phyloP scores from a whole-genome alignment of 768 basidiomycete species.

The Gymnopilus dilepis region DNA sequence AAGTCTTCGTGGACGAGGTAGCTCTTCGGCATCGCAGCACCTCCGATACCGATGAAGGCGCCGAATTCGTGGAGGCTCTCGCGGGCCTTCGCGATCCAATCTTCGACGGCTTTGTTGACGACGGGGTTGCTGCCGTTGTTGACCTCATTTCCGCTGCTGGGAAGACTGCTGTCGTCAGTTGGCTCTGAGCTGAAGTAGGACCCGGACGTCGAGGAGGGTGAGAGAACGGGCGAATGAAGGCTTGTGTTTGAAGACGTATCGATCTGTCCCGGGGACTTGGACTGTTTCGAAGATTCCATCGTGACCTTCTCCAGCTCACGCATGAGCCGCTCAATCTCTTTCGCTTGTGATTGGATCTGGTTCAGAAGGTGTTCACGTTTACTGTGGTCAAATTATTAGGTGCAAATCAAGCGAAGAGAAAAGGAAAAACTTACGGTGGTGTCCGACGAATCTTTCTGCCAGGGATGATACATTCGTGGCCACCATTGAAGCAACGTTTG shows the following conservation, averaged over 20 bases:
- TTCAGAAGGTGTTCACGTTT: slow-evolving; percentile 83
- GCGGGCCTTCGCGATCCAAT: slow-evolving; percentile 80
- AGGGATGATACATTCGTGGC: slow-evolving; percentile 79
- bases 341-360: slow-evolving; percentile 76
- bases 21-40: slow-evolving; percentile 56
- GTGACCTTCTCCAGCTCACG: slow-evolving; percentile 56
- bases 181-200: slow-evolving; percentile 35
- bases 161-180: slow-evolving; percentile 14
- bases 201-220: slow-evolving; percentile 37
- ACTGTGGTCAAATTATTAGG: slow-evolving; percentile 39
- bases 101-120: slow-evolving; percentile 63
- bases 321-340: slow-evolving; percentile 76
- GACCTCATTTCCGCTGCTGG: background rate
- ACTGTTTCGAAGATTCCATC: slow-evolving; percentile 16
- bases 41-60: slow-evolving; percentile 66
- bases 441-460: slow-evolving; percentile 82
- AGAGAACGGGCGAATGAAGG: slow-evolving; percentile 44
- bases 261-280: slow-evolving; percentile 21
- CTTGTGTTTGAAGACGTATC: slow-evolving; percentile 27
- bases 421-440: slow-evolving; percentile 63
- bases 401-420: background rate
- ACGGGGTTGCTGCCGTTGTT: slow-evolving; percentile 40
- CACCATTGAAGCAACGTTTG: slow-evolving; percentile 73
- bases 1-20: slow-evolving; percentile 55
- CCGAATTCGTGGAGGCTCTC: slow-evolving; percentile 72